A percentile compares a stretch with the other conserved stretches of the same genome.
Conservation (phyloP, 2,329 filamentous ascomycete species). For the Paramyrothecium sp. region DNA sequence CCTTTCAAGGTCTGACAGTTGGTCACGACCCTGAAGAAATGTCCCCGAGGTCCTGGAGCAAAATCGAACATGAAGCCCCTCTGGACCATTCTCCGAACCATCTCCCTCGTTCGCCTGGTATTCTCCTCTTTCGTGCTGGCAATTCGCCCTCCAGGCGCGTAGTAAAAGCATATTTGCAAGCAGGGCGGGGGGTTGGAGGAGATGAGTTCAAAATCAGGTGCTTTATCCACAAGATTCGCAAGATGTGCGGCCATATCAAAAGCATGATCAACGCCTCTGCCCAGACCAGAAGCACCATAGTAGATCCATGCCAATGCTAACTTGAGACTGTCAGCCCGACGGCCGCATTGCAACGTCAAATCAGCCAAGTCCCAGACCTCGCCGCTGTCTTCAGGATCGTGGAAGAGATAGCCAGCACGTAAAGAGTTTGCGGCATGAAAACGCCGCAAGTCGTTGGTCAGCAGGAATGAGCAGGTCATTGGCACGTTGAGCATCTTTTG, state of each 20-base stretch:
- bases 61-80: constrained; percentile 62
- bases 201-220: constrained; percentile 66
- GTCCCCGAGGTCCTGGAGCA: constrained; percentile 52
- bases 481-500: constrained; percentile 98
- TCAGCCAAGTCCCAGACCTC: constrained; percentile 90
- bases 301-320: constrained; percentile 87
- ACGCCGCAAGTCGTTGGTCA: constrained; percentile 70
- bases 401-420: constrained; percentile 82
- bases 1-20: constrained; percentile 52
- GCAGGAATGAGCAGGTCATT: constrained; percentile 85
- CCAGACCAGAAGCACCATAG: constrained; percentile 76
- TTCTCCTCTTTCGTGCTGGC: constrained; percentile 40
- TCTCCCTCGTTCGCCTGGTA: constrained; percentile 45
- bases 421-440: constrained; percentile 86
- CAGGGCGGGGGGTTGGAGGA: constrained; percentile 78
- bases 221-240: constrained; percentile 52
- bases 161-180: constrained; percentile 94
- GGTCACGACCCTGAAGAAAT: constrained; percentile 59
- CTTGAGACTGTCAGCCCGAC: constrained; percentile 82
- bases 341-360: constrained; percentile 88
- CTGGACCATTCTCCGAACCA: constrained; percentile 45
- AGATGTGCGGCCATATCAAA: constrained; percentile 71
- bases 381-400: constrained; percentile 44
- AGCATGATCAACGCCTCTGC: constrained; percentile 65
- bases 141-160: constrained; percentile 56